phyloP scores from a whole-genome alignment of 2,329 filamentous ascomycete genomes.

The Pseudogymnoascus sp. region DNA sequence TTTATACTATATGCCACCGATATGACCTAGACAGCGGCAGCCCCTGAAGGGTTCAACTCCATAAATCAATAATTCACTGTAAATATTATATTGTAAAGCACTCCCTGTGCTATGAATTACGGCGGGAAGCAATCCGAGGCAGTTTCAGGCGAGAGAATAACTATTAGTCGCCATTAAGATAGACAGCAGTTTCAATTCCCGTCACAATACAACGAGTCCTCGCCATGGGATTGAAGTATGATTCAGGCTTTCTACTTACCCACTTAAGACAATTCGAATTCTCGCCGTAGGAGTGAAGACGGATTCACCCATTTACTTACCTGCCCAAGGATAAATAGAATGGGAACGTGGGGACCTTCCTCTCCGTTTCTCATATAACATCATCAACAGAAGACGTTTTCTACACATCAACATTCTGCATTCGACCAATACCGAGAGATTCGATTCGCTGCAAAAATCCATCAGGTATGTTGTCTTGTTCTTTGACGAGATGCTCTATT shows the following conservation, averaged over 20 bases:
- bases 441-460: not conserved
- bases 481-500: not conserved
- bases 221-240: not conserved
- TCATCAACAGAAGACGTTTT: not conserved
- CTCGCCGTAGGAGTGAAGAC: no score
- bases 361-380: not conserved
- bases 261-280: not conserved
- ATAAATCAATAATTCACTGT: not conserved
- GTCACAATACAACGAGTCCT: not conserved
- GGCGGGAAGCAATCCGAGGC: no score
- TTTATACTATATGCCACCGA: not conserved
- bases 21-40: no score
- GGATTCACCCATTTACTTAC: not conserved
- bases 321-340: not conserved
- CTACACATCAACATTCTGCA: not conserved
- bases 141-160: not conserved
- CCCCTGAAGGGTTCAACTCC: not conserved
- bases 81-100: not conserved
- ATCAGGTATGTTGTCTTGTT: not conserved
- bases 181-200: not conserved
- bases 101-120: not conserved
- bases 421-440: not conserved
- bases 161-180: not conserved
- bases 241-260: not conserved
- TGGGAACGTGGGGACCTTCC: not conserved